phyloP scores from a whole-genome alignment of 306 rosid genomes.

The Lupinus albus region DNA sequence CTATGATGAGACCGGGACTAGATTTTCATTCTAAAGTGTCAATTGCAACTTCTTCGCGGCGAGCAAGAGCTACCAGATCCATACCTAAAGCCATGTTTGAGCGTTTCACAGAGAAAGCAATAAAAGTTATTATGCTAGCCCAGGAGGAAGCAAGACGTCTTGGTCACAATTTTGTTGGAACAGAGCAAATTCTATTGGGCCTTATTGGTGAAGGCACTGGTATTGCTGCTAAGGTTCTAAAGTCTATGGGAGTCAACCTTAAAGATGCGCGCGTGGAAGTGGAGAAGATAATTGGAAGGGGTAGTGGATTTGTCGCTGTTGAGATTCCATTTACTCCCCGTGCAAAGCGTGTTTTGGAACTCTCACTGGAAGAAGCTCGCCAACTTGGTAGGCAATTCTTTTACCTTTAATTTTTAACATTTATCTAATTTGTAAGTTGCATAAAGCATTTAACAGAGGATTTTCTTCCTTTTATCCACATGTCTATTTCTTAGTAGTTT shows the following conservation, averaged over 20 bases:
- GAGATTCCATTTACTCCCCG: conserved; percentile 96
- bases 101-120: conserved; percentile 97
- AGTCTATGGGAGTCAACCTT: conserved; percentile 94
- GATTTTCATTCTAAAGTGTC: conserved; percentile 65
- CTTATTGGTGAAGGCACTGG: conserved; percentile 99
- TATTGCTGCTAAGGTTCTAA: conserved; percentile 94
- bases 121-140: conserved; percentile 95
- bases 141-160: conserved; percentile 99
- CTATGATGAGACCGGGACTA: conserved; percentile 54
- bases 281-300: conserved; percentile 98
- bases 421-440: conserved; percentile 6
- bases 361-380: conserved; percentile 96
- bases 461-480: conserved; percentile 1
- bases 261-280: conserved; percentile 98
- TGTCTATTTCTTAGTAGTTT: neutral
- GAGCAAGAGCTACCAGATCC: conserved; percentile 64
- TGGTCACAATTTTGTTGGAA: conserved; percentile 98
- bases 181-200: conserved; percentile 95
- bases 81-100: conserved; percentile 93
- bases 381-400: conserved; percentile 71
- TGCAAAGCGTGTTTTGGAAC: conserved; percentile 97
- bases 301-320: conserved; percentile 97
- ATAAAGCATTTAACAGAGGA: neutral
- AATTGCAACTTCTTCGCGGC: conserved; percentile 51
- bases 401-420: neutral